Conservation (phyloP, 2,329 filamentous ascomycete species). For the Pseudogymnoascus sp. region DNA sequence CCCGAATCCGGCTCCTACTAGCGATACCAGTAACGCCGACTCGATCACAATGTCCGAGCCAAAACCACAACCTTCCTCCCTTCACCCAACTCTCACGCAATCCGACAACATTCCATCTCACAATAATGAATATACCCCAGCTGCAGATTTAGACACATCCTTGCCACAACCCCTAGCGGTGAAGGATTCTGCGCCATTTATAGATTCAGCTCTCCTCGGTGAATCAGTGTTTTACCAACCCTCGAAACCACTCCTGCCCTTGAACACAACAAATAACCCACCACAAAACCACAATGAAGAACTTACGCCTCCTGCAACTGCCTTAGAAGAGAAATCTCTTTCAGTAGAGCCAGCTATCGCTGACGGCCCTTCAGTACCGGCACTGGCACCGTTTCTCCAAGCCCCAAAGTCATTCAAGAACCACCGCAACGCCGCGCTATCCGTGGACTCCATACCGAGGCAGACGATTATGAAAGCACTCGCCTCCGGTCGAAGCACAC, state of each 20-base stretch:
- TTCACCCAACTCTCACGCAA: neutral
- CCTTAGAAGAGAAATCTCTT: slow-evolving; percentile 4
- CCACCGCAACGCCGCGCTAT: slow-evolving; percentile 28
- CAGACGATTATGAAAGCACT: slow-evolving; percentile 80
- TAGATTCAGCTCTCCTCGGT: slow-evolving; percentile 26
- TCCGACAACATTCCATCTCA: neutral
- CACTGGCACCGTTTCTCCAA: slow-evolving; percentile 22
- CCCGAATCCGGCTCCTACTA: neutral
- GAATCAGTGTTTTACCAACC: slow-evolving; percentile 36
- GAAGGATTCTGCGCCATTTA: slow-evolving; percentile 9
- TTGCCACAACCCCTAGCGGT: neutral
- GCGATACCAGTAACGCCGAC: neutral
- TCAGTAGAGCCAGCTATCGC: neutral
- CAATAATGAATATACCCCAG: slow-evolving; percentile 4
- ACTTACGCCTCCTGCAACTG: slow-evolving; percentile 8
- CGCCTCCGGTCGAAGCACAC: slow-evolving; percentile 55
- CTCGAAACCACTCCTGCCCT: slow-evolving; percentile 35
- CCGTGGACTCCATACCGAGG: slow-evolving; percentile 48
- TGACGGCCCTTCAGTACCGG: slow-evolving; percentile 20
- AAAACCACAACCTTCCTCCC: neutral
- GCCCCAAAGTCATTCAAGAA: slow-evolving; percentile 17
- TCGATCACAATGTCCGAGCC: neutral
- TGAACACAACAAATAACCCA: slow-evolving; percentile 30
- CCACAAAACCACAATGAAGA: slow-evolving; percentile 8
- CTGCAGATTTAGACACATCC: slow-evolving; percentile 15